Conservation (phyloP, 78 protist genomes). For the Chrysochromulina parva region DNA sequence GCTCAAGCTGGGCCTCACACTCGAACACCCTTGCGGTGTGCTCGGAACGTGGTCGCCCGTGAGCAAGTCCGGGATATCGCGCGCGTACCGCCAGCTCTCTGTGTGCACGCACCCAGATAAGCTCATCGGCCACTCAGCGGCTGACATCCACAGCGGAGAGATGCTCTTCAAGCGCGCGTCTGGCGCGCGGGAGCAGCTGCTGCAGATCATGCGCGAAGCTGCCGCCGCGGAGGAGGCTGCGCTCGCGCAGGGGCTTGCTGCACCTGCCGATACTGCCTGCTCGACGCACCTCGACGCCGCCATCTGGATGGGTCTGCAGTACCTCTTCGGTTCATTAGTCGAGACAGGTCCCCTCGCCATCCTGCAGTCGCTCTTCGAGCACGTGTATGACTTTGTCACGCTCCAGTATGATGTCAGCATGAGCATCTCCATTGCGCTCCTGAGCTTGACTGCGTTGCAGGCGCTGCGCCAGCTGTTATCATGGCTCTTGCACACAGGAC, state of each 20-base stretch:
- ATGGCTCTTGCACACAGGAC: neutral
- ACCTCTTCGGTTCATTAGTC: neutral
- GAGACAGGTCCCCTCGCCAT: neutral
- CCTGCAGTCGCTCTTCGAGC: no score
- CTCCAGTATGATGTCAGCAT: neutral
- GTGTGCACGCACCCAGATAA: constrained; percentile 14
- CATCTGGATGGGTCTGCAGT: neutral
- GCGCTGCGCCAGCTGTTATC: no score
- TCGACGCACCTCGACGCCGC: neutral
- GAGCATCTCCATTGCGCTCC: neutral
- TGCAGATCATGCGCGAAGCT: neutral
- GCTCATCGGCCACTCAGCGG: neutral
- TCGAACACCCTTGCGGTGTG: neutral
- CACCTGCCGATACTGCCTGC: neutral
- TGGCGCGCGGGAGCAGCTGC: neutral
- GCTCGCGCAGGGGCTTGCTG: neutral
- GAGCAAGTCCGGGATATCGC: no score
- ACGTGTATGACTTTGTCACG: neutral
- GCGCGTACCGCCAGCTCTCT: neutral
- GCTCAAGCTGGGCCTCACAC: neutral
- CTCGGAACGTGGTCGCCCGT: neutral
- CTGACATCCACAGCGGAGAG: neutral
- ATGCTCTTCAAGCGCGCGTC: constrained; percentile 12
- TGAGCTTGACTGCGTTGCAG: neutral
- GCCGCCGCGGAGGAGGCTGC: neutral